Base-by-base conservation (phyloP, 2,329 filamentous ascomycete genomes). In the Venturia asperata region DNA sequence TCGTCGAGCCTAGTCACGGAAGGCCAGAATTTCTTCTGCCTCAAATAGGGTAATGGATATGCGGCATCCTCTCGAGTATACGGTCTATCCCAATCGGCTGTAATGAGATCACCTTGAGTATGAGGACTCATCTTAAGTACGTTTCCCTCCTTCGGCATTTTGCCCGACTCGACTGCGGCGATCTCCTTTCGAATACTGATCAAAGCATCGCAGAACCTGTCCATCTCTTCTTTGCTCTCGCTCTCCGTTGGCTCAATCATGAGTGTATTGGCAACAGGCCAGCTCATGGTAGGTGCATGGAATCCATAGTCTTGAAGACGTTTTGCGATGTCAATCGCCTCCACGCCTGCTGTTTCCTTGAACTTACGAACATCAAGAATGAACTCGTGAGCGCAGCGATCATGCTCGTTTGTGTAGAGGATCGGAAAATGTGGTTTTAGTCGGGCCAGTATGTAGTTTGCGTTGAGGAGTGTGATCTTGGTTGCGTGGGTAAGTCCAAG, bases 201-300 rank as follows among this genome's bases (percentile, higher is more conserved):
- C 52, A 97, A 81, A 0, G 93, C 91, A 69, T 97, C 89, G 67
- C 92, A 90, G 81, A 97, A 97, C 27, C 93, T 88, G 76, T 97
- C 93, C 1, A 97, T 85, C 80, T 97, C 93, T 68, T 88, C 88
- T 76, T 94, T 92, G 77, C 85, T 90, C 81, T 97, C 93, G 17
- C 88, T 92, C 79, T 97, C 93, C 0, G 93, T 97, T 1, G 93
- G 93, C 80, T 97, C 93, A 69, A 97, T 96, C 93, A 97, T 97
- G 56, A 97, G 85, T 0, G 93, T 97, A 78, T 95, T 95, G 63
- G 91, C 85, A 1, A 97, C 92, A 1, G 93, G 93, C 90, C 91
- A 97, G 74, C 87, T 92, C 93, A 97, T 97, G 64, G 93, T 97
- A 0, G 93, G 93, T 1, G 92, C 90, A 77, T 97, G 93, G 85